Evolutionary conservation across 441 rosid genomes (phyloP).

Genomic region (Pelargonium citronellum): DNA sequence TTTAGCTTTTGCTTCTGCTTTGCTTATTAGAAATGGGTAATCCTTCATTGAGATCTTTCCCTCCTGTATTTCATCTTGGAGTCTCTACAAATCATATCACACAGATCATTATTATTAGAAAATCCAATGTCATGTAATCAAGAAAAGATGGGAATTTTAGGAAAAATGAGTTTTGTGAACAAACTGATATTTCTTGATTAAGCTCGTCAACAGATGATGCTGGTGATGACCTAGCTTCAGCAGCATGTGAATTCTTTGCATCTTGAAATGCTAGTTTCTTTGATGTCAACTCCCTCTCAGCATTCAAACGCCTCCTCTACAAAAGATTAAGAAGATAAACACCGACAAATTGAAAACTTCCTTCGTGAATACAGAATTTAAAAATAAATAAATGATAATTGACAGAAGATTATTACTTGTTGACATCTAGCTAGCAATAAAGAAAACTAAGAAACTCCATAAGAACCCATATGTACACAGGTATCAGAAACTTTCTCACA

Average conservation of each 20-base stretch:
- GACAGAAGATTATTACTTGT: background rate
- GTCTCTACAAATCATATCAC: conserved; percentile 36
- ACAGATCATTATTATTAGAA: background rate
- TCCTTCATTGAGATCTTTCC: conserved; percentile 46
- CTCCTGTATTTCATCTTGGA: conserved; percentile 45
- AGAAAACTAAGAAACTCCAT: conserved; percentile 6
- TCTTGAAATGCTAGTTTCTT: conserved; percentile 59
- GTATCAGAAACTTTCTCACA: background rate
- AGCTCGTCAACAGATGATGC: conserved; percentile 71
- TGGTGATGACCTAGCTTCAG: conserved; percentile 40
- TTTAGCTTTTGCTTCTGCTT: conserved; percentile 52
- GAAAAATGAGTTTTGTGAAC: conserved; percentile 31
- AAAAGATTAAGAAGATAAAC: conserved; percentile 23
- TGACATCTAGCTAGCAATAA: background rate
- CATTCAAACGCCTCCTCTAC: conserved; percentile 52
- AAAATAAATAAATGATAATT: background rate
- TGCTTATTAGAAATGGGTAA: conserved; percentile 39
- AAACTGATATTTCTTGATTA: conserved; percentile 70
- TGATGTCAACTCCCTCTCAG: conserved; percentile 41
- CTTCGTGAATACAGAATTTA: background rate
- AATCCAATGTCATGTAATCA: conserved; percentile 11
- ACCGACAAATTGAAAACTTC: background rate
- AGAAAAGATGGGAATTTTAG: conserved; percentile 11
- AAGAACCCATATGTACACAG: background rate
- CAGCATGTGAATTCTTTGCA: conserved; percentile 43